These are phyloP conservation scores for Anthostomella pinea DNA, from an alignment of 2,329 filamentous ascomycete genomes.

Conservation along the genomic window DNA sequence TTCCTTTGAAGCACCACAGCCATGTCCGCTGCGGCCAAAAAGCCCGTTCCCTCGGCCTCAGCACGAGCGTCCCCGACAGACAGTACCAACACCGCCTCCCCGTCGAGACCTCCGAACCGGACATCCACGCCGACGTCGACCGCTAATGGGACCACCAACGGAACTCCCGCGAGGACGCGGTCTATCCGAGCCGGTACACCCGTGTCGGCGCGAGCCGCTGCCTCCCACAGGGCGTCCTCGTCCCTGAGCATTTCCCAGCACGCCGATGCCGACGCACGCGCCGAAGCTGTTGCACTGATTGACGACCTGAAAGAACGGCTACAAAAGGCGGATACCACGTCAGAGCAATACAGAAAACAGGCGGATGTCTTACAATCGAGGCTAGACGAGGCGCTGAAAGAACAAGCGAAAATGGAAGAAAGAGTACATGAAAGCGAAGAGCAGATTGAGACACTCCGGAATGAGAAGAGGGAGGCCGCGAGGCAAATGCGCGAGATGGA, in stretches of 20 bases:
- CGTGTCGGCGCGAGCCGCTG: conserved; percentile 70
- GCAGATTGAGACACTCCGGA: conserved; percentile 74
- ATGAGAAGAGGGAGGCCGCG: conserved; percentile 79
- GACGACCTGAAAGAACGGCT: conserved; percentile 83
- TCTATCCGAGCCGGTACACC: conserved; percentile 65
- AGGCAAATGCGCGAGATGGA: conserved; percentile 89
- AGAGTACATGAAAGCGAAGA: conserved; percentile 82
- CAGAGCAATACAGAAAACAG: conserved; percentile 81
- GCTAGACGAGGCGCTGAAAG: conserved; percentile 78
- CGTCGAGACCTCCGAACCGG: conserved; percentile 40
- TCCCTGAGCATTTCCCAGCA: conserved; percentile 44
- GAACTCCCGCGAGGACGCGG: conserved; percentile 53
- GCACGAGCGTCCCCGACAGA: conserved; percentile 44
- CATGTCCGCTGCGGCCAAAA: conserved; percentile 54
- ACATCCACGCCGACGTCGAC: conserved; percentile 49
- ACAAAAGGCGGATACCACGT: conserved; percentile 72
- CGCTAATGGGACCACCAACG: conserved; percentile 38
- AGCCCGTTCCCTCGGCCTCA: conserved; percentile 47
- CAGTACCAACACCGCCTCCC: conserved; percentile 37
- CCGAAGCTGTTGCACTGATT: conserved; percentile 73
- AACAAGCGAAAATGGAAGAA: conserved; percentile 86
- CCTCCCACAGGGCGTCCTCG: conserved; percentile 57
- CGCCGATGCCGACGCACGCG: conserved; percentile 69
- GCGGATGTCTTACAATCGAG: conserved; percentile 78
- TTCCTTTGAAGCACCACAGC: conserved; percentile 15